These are phyloP conservation scores for Tieghemostelium lacteum DNA, from an alignment of 78 protist species.

Conservation along the genomic window DNA sequence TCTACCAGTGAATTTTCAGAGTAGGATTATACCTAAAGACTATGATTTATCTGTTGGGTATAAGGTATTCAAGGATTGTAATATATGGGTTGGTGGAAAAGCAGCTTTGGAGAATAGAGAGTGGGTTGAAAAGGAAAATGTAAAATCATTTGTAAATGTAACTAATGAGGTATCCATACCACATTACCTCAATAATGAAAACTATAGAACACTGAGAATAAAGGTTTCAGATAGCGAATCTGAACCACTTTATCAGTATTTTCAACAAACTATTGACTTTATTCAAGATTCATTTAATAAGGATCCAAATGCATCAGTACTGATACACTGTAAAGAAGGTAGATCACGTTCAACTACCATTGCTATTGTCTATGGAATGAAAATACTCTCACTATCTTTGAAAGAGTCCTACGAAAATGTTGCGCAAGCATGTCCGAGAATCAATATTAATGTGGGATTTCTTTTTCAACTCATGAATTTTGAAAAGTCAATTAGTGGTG, in stretches of 20 bases:
- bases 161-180: slow-evolving; percentile 38
- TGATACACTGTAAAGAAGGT: slow-evolving; percentile 57
- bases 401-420: slow-evolving; percentile 23
- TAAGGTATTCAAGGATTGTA: no score
- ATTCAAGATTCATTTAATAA: slow-evolving; percentile 1
- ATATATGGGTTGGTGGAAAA: slow-evolving; percentile 55
- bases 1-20: no score
- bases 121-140: slow-evolving; percentile 48
- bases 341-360: slow-evolving; percentile 48
- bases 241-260: neutral
- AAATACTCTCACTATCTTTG: neutral
- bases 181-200: neutral
- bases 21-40: no score
- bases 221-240: slow-evolving; percentile 30
- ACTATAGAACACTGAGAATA: slow-evolving; percentile 5
- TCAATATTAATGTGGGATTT: slow-evolving; percentile 59
- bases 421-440: slow-evolving; percentile 7
- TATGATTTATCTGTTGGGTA: no score
- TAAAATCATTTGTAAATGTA: slow-evolving; percentile 44
- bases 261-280: slow-evolving; percentile 10
- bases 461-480: slow-evolving; percentile 55
- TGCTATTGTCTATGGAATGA: slow-evolving; percentile 53
- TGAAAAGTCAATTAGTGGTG: slow-evolving; percentile 20
- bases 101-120: slow-evolving; percentile 28
- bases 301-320: neutral